Base-by-base conservation (phyloP, 1,139 yeast species). In the Candida pseudoviswanathii region DNA sequence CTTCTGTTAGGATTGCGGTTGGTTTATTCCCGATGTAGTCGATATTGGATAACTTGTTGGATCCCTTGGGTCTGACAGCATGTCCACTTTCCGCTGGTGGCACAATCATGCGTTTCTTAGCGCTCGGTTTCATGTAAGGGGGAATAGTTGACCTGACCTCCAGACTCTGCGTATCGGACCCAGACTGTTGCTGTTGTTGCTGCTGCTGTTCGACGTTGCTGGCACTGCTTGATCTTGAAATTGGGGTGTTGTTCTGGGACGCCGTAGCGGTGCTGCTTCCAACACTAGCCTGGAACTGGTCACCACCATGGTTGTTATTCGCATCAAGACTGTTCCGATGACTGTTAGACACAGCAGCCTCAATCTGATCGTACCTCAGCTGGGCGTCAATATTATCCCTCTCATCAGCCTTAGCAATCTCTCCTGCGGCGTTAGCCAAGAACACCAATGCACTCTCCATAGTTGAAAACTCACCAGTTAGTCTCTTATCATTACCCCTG, bases 341-440 rank as follows among this genome's bases (percentile, higher is more conserved):
- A 26, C 54, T 52, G n/a, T 45, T 45, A 5, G 46, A 24, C 22
- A 39, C 50, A 22, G 46, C 41, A 4, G 62, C 61, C 51, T 73
- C 85, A 29, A 68, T 70, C 64, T 65, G 81, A 61, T 72, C 80
- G 65, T 72, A 85, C 64, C 71, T 78, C 48, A 76, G 75, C 51
- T 78, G 68, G 1, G 88, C 95, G 63, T 85, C 88, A 31, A 86
- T 81, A 39, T 86, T 73, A 60, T 86, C 88, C 54, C 86, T 68
- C 52, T 77, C 84, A 58, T 83, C 89, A 2, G 86, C 85, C 52
- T 79, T 75, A 3, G 91, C 88, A 27, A 85, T 83, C 4, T 81
- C 77, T 0, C 91, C 92, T 0, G 92, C 92, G 0, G 90, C 89
- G 54, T 84, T 84, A 3, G 94, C 92, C 31, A 87, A 65, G 60